Base-by-base conservation (phyloP, 768 basidiomycete species). In the Mrakia blollopis region DNA sequence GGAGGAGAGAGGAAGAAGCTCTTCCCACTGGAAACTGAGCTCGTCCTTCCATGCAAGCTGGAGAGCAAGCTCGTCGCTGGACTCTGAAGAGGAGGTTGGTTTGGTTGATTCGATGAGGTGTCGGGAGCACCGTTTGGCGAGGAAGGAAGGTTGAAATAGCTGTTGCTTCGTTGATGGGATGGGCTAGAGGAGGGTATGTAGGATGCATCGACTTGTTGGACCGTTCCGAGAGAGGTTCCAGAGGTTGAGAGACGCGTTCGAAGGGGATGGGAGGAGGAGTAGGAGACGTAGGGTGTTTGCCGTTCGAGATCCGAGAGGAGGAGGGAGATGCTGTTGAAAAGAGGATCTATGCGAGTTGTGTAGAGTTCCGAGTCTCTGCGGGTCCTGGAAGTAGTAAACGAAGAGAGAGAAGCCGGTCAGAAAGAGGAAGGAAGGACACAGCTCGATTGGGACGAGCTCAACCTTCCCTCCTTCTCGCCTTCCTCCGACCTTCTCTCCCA, bases 1-100 rank as follows among this genome's bases (percentile, higher is more conserved):
- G 65, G 65, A n/a, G 65, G 37, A 2, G 65, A 68, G 4, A 68
- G 39, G 65, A 68, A 68, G 65, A 68, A 68, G 65, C 65, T 68
- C 37, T 68, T 68, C 25, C 35, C 32, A n/a, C 65, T 68, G 32
- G 65, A 68, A 21, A 68, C 65, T 16, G 65, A 68, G 13, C 65
- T 68, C 39, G 65, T 68, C 32, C 65, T 35, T 1, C 35, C 37
- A 39, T 68, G 65, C 25, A 68, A 39, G 37, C 35, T 39, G 35
- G 39, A 41, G 16, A 68, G 65, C 65, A 68, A 39, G 39, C 65
- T 68, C 35, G 65, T 68, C 65, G 65, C 65, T 41, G 65, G 65
- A 41, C 65, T 68, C 7, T 39, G 65, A 11, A 39, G 65, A 14
- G 65, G 65, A 68, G 37, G 65, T 35, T 68, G 39, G 39, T 41